Evolutionary conservation across 805 yeast species (phyloP), one percentile per base, ranked within the genome.

Genomic region (Blastobotrys terrestris): DNA sequence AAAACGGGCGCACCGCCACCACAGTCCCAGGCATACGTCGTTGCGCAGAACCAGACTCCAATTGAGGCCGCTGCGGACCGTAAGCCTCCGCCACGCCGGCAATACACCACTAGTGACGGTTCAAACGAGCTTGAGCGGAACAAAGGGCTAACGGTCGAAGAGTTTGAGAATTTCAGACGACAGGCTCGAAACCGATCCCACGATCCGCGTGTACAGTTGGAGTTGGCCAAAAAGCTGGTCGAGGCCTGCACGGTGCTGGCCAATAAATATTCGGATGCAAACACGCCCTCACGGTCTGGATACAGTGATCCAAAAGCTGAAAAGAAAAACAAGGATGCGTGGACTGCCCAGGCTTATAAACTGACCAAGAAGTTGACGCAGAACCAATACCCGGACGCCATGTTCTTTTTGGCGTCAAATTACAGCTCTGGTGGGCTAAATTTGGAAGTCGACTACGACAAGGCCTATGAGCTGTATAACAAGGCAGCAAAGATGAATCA

Each of bases 401-500:
- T 79, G 59, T 80, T 78, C 56, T 75, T 77, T 51, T 66, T 84
- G 55, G 94, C 85, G 2, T 77, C 84, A 39, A 69, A 83, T 39
- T 85, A 81, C 56, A 72, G 77, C 31, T 72, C 76, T 16, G 79
- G 79, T 47, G 70, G 70, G 13, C 66, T 73, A 51, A 74, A 81
- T 7, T 70, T 81, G 14, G 80, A 77, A 15, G 71, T 74, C 53
- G 83, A 84, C 67, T 81, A 79, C 59, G 73, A 65, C 42, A 77
- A 77, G 59, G 90, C 91, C 2, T 81, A 79, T 60, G 80, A 79
- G 55, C 71, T 75, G 48, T 86, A 85, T 64, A 59, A 67, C 31
- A 78, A 77, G 54, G 84, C 89, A 0, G 85, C 88, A 3, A 70
- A 71, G 46, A 74, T 74, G 43, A 76, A 78, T 18, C 83, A 83